Evolutionary conservation across 805 yeast species (phyloP), one percentile per base, ranked within the genome.

Genomic region (Candida jianshihensis): DNA sequence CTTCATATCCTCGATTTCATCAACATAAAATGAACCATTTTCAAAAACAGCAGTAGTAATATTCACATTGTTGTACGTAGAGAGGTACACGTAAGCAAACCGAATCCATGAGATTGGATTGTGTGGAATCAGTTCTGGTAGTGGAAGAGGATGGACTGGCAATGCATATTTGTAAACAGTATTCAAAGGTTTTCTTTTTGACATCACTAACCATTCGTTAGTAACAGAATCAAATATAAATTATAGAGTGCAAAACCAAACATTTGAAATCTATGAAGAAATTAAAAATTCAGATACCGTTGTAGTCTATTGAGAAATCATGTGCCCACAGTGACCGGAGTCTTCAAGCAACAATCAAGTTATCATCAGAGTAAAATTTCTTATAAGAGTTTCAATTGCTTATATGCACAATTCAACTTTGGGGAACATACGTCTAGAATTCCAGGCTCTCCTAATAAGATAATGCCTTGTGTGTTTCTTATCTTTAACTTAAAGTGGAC

Each of bases 271-370:
- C 13, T 24, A 7, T 7, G 10, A 5, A 24, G 10, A n/a, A 24
- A 5, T 11, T 24, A 10, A 13, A 21, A 32, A 48, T 31, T 82
- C 95, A 85, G 95, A 85, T 85, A 85, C 95, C 95, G 95, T 85
- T 85, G 94, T 85, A 85, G 95, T 85, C 95, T 79, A 72, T 74
- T 74, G 78, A 73, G 78, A 72, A 77, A 75, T 74, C 79, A 63
- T 72, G 81, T 71, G 78, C 83, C 70, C 74, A 75, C 85, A 78
- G 54, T 49, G 75, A 58, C 55, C 47, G 48, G 39, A 47, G 56
- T 57, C 69, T 66, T 68, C 73, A 56, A 65, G 71, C 70, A 59
- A 63, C 63, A 49, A 37, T 43, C 26, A 43, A 44, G 35, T 43
- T 52, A 44, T 59, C 61, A 57, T 59, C 64, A 58, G 33, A 14